Percentiles rank a stretch among this genome's conserved stretches.
Conservation (phyloP, 2,329 filamentous ascomycete species). For the Thermothelomyces thermophilus region DNA sequence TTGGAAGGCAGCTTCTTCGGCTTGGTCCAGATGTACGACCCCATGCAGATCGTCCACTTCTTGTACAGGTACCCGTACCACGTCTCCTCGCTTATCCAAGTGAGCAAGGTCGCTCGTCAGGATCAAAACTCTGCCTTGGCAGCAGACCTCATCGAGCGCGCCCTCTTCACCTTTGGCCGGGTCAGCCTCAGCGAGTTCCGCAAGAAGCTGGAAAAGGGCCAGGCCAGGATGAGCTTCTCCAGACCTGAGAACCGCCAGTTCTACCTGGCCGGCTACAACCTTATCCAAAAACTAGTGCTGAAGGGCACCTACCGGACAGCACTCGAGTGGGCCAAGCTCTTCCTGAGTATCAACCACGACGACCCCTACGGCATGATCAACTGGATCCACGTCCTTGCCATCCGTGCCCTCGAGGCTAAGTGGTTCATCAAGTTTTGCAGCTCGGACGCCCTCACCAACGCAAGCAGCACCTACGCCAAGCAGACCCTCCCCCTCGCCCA, state of each 20-base stretch:
- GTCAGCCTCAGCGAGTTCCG: constrained; percentile 79
- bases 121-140: constrained; percentile 82
- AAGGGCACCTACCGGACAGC: constrained; percentile 93
- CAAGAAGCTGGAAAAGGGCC: constrained; percentile 66
- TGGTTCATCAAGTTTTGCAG: constrained; percentile 67
- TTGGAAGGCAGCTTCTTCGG: constrained; percentile 70
- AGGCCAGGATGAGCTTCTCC: constrained; percentile 72
- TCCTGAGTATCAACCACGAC: constrained; percentile 65
- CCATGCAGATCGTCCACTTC: constrained; percentile 71
- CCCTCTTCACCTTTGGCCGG: constrained; percentile 88
- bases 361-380: constrained; percentile 83
- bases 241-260: constrained; percentile 86
- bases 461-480: constrained; percentile 50
- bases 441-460: constrained; percentile 36
- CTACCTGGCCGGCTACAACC: constrained; percentile 83
- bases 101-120: constrained; percentile 85
- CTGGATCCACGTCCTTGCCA: constrained; percentile 73
- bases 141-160: constrained; percentile 81
- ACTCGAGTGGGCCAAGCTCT: constrained; percentile 85
- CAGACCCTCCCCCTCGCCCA: constrained; percentile 74
- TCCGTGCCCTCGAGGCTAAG: constrained; percentile 70
- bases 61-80: constrained; percentile 77
- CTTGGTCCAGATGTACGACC: constrained; percentile 77
- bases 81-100: constrained; percentile 86
- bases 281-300: constrained; percentile 75